Base-by-base conservation (phyloP, 192 early-diverging fungal genomes). In the Gamsiella multidivaricata region DNA sequence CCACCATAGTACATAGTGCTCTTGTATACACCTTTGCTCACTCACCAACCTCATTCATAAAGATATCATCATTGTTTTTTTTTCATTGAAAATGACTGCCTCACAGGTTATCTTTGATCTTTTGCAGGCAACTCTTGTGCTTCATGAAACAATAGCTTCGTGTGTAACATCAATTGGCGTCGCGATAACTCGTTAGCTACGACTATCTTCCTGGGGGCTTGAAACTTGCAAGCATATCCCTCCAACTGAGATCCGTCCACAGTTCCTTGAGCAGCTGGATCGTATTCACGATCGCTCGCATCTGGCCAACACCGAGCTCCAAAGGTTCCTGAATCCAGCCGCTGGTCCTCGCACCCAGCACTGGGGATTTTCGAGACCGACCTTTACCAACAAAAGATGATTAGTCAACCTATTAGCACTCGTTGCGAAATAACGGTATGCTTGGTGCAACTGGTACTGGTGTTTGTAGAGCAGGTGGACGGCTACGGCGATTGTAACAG, bases 371-470 rank as follows among this genome's bases (percentile, higher is more conserved):
- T 46, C 45, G 4, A 46, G 4, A 18, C n/a, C n/a, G 17, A 46
- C n/a, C 17, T 46, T 46, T 9, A n/a, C 10, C 4, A 18, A 6
- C 4, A 18, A 6, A 46, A 46, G 45, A 18, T 46, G 15, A 12
- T 5, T 46, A 18, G 12, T 46, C n/a, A 18, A 9, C 17, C n/a
- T 9, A 18, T 31, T 28, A 9, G 26, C 51, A 53, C 9, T 11
- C 29, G 10, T 53, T 28, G 51, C 10, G 3, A 53, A 3, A 18
- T 22, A 10, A 26, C 29, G 28, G 28, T 29, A 53, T 1, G 18
- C 51, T 10, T 12, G 45, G n/a, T 32, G 59, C 6, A 47, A 31
- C 1, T 59, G 39, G 41, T 61, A 28, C 22, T 61, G 59, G n/a
- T 61, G 20, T 23, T 43, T 43, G 33, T 17, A 34, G 29, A 61